A percentile compares a stretch with the other conserved stretches of the same genome.
Evolutionary conservation across 306 rosid genomes (phyloP).

Genomic region (Calophaca sinica): DNA sequence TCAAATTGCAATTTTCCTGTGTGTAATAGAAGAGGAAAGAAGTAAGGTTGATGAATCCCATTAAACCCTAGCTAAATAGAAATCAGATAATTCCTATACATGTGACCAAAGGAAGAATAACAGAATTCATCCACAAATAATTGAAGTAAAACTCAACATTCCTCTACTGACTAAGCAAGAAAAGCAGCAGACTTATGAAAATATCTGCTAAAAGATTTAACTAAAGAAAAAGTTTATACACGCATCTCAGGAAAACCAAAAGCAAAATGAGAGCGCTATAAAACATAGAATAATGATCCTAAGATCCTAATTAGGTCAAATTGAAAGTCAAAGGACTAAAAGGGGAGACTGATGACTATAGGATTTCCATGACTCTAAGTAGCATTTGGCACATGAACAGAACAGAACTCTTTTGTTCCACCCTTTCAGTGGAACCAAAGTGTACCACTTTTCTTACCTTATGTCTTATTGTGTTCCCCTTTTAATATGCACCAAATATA

Average conservation of each 20-base stretch:
- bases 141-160: conserved; percentile 7
- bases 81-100: background rate
- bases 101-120: conserved; percentile 33
- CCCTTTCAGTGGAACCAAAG: conserved; percentile 12
- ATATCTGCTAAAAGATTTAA: conserved; percentile 7
- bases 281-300: background rate
- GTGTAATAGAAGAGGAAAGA: background rate
- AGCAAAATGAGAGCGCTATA: conserved; percentile 8
- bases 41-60: background rate
- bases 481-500: conserved; percentile 4
- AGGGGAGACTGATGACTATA: background rate
- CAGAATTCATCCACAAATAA: conserved; percentile 21
- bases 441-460: background rate
- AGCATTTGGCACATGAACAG: background rate
- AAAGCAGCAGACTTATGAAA: conserved; percentile 22
- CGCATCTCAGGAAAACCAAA: background rate
- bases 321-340: conserved; percentile 22
- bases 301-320: conserved; percentile 38
- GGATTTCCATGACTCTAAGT: conserved; percentile 16
- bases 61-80: conserved; percentile 12
- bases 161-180: conserved; percentile 20
- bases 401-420: conserved; percentile 14
- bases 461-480: background rate
- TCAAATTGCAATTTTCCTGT: conserved; percentile 4
- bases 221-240: background rate